A percentile compares a stretch with the other conserved stretches of the same genome.
Evolutionary conservation across 192 early-diverging fungal genomes (phyloP).

Genomic region (Backusella parvicylindrica): DNA sequence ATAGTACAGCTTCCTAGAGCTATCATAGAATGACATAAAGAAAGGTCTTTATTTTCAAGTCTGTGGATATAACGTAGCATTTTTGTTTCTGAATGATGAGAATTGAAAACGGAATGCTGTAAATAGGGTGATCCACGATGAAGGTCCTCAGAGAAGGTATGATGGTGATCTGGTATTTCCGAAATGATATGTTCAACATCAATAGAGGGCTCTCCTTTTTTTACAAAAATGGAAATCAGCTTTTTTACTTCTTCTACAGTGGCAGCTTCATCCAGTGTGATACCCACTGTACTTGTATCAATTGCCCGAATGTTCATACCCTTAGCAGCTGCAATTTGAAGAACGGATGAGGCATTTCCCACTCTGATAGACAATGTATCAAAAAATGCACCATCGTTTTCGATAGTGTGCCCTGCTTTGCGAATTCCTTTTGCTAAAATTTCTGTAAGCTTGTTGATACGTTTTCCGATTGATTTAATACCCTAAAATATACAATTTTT

Average conservation of each 20-base stretch:
- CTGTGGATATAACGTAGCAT: slow-evolving; percentile 96
- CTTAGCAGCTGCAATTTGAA: slow-evolving; percentile 65
- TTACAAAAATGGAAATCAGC: slow-evolving; percentile 76
- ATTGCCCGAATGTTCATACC: slow-evolving; percentile 89
- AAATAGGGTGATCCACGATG: slow-evolving; percentile 73
- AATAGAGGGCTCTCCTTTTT: slow-evolving; percentile 45
- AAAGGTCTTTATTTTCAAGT: slow-evolving; percentile 96
- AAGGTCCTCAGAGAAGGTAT: slow-evolving; percentile 33
- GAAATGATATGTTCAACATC: slow-evolving; percentile 13
- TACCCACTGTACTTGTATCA: slow-evolving; percentile 71
- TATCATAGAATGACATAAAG: slow-evolving; percentile 97
- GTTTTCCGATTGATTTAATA: slow-evolving; percentile 82
- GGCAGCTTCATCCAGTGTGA: slow-evolving; percentile 93
- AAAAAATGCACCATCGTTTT: slow-evolving; percentile 81
- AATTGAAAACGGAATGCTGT: slow-evolving; percentile 91
- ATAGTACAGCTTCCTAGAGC: slow-evolving; percentile 98
- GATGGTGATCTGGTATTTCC: neutral
- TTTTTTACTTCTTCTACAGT: slow-evolving; percentile 76
- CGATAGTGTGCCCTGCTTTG: slow-evolving; percentile 73
- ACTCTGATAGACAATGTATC: slow-evolving; percentile 90
- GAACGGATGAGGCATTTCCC: slow-evolving; percentile 56
- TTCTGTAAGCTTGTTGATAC: slow-evolving; percentile 88
- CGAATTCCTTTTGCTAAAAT: slow-evolving; percentile 74
- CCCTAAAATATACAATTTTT: slow-evolving; percentile 44
- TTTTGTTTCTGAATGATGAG: slow-evolving; percentile 96